These are phyloP conservation scores for Colletotrichum theobromicola DNA, from an alignment of 2,329 filamentous ascomycete species.

Conservation along the genomic window DNA sequence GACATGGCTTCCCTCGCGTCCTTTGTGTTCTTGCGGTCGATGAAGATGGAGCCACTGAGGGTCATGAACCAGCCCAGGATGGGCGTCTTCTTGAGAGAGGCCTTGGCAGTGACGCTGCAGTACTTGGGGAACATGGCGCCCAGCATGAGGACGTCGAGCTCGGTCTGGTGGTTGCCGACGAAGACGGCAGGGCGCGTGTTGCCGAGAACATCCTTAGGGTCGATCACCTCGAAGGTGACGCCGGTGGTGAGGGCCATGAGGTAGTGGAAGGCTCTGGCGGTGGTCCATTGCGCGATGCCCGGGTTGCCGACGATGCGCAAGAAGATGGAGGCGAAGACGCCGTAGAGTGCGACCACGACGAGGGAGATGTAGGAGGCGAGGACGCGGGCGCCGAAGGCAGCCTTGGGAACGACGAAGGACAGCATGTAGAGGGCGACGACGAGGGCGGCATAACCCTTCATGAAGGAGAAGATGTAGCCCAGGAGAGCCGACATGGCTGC, in stretches of 20 bases:
- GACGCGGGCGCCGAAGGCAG: slow-evolving; percentile 72
- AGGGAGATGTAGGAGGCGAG: slow-evolving; percentile 71
- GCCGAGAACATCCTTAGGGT: slow-evolving; percentile 65
- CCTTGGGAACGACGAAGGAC: slow-evolving; percentile 61
- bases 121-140: slow-evolving; percentile 88
- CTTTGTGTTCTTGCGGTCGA: slow-evolving; percentile 85
- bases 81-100: slow-evolving; percentile 69
- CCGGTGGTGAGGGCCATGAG: slow-evolving; percentile 78
- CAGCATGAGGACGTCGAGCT: slow-evolving; percentile 92
- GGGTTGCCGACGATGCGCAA: slow-evolving; percentile 75
- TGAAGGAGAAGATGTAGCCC: slow-evolving; percentile 49
- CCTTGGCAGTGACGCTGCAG: slow-evolving; percentile 93
- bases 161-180: slow-evolving; percentile 93
- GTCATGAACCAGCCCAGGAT: slow-evolving; percentile 95
- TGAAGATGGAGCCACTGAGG: slow-evolving; percentile 89
- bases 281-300: slow-evolving; percentile 84
- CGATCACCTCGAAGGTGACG: slow-evolving; percentile 77
- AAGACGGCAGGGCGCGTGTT: slow-evolving; percentile 84
- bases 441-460: slow-evolving; percentile 56
- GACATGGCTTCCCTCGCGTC: slow-evolving; percentile 87
- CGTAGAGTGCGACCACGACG: slow-evolving; percentile 69
- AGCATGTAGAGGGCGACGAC: slow-evolving; percentile 65
- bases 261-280: slow-evolving; percentile 80
- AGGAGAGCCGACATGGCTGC: slow-evolving; percentile 40
- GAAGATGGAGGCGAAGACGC: slow-evolving; percentile 74